These are phyloP conservation scores for Colletotrichum melonis DNA, from an alignment of 2,329 filamentous ascomycete genomes.

Conservation along the genomic window DNA sequence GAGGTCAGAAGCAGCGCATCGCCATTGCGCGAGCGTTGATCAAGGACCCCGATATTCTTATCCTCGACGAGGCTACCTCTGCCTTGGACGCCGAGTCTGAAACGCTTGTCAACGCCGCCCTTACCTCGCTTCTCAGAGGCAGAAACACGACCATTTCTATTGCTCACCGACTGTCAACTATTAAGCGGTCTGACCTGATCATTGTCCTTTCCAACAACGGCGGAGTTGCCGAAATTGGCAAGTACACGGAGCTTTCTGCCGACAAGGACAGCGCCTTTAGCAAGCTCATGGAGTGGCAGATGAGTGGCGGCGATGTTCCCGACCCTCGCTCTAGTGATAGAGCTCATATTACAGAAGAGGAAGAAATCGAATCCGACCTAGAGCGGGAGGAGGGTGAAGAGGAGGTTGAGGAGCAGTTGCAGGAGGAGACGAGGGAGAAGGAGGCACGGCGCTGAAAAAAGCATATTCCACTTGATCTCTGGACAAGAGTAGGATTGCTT, in stretches of 20 bases:
- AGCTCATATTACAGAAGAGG: slow-evolving; percentile 60
- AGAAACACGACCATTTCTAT: slow-evolving; percentile 98
- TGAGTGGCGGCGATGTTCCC: slow-evolving; percentile 81
- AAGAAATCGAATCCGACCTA: slow-evolving; percentile 63
- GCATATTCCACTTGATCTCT: background rate
- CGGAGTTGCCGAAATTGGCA: slow-evolving; percentile 89
- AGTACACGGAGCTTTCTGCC: slow-evolving; percentile 80
- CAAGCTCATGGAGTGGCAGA: slow-evolving; percentile 98
- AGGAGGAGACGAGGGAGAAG: slow-evolving; percentile 28
- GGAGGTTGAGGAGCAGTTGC: slow-evolving; percentile 23
- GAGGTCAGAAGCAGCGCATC: slow-evolving; percentile 97
- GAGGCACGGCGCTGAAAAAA: slow-evolving; percentile 10
- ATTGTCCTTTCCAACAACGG: slow-evolving; percentile 91
- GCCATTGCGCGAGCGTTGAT: slow-evolving; percentile 95
- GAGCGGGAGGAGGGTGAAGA: slow-evolving; percentile 48
- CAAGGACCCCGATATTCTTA: slow-evolving; percentile 96
- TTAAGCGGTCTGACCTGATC: slow-evolving; percentile 94
- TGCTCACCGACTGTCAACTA: slow-evolving; percentile 93
- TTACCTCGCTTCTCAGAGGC: slow-evolving; percentile 82
- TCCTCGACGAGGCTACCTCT: slow-evolving; percentile 95
- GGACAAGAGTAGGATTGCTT: background rate
- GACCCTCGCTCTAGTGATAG: slow-evolving; percentile 45
- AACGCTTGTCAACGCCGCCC: slow-evolving; percentile 92
- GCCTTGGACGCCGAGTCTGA: slow-evolving; percentile 97
- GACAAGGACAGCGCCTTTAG: slow-evolving; percentile 87